A percentile compares a stretch with the other conserved stretches of the same genome.
These are phyloP conservation scores for Xylariomycetidae sp. DNA, from an alignment of 2,329 filamentous ascomycete species.

Conservation along the genomic window DNA sequence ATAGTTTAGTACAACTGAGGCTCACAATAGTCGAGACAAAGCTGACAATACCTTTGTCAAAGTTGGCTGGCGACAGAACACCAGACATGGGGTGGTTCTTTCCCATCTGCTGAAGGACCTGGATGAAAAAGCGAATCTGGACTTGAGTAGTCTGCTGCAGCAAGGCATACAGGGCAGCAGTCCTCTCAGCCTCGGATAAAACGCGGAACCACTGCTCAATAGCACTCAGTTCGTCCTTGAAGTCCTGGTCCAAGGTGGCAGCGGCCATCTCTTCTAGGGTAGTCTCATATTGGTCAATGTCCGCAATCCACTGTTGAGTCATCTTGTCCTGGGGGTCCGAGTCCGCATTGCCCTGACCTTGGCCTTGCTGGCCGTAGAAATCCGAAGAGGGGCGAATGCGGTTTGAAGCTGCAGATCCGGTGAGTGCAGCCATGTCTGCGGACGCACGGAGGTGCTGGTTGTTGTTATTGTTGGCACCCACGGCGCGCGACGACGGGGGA, in stretches of 20 bases:
- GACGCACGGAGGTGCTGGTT: slow-evolving; percentile 90
- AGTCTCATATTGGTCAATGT: slow-evolving; percentile 98
- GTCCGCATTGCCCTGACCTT: slow-evolving; percentile 63
- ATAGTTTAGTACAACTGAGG: slow-evolving; percentile 15
- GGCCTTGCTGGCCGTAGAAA: slow-evolving; percentile 76
- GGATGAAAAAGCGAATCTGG: slow-evolving; percentile 98
- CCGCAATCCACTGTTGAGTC: slow-evolving; percentile 96
- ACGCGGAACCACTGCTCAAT: slow-evolving; percentile 99
- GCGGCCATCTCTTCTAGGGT: slow-evolving; percentile 98
- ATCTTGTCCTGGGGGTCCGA: slow-evolving; percentile 83
- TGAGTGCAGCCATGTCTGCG: slow-evolving; percentile 86
- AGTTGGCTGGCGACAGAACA: slow-evolving; percentile 87
- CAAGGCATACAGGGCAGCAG: slow-evolving; percentile 88
- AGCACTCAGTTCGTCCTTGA: slow-evolving; percentile 97
- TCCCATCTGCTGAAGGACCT: slow-evolving; percentile 97
- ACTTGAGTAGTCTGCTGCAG: slow-evolving; percentile 98
- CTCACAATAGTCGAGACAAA: slow-evolving; percentile 8
- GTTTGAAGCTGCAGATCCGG: slow-evolving; percentile 59
- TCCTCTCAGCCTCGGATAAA: slow-evolving; percentile 91
- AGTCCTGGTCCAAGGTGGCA: slow-evolving; percentile 97
- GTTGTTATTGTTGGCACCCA: slow-evolving; percentile 70
- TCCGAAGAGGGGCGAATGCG: slow-evolving; percentile 93
- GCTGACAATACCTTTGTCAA: slow-evolving; percentile 74
- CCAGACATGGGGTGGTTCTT: slow-evolving; percentile 97
- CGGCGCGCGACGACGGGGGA: slow-evolving; percentile 70